These are phyloP conservation scores for Porodaedalea pini DNA, from an alignment of 1,284 basidiomycete genomes.

Conservation along the genomic window DNA sequence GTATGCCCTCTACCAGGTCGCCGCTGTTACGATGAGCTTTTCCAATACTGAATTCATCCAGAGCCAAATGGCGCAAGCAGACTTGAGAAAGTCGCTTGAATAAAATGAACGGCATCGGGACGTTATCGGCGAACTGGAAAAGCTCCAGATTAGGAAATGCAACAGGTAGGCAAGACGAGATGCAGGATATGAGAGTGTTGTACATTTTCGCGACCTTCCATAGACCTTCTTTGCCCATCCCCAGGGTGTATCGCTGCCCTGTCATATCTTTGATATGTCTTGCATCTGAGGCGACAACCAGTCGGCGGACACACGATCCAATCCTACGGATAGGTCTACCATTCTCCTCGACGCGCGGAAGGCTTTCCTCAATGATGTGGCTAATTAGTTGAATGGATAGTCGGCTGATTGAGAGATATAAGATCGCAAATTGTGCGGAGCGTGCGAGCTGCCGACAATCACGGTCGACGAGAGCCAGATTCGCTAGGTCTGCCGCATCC, in stretches of 20 bases:
- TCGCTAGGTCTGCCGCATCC: not conserved
- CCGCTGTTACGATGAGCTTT: not conserved
- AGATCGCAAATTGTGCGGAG: not conserved
- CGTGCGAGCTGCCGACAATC: constrained; percentile 5
- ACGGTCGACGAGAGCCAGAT: not conserved
- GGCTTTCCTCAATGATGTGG: not conserved
- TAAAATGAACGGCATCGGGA: not conserved
- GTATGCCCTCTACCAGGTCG: not conserved
- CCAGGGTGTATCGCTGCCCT: not conserved
- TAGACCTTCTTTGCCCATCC: no score
- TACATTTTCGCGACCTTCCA: not conserved
- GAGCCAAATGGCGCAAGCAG: not conserved
- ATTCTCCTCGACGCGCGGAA: not conserved
- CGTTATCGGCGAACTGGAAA: not conserved
- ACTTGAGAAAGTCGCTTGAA: not conserved
- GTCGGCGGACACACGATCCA: not conserved
- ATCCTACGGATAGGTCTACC: not conserved
- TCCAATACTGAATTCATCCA: not conserved
- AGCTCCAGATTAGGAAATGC: constrained; percentile 1
- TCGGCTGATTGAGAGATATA: not conserved
- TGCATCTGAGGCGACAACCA: not conserved
- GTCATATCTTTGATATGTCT: not conserved
- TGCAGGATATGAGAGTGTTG: not conserved
- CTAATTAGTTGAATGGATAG: not conserved
- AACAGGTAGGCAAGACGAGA: not conserved